Conservation (phyloP, 2,329 filamentous ascomycete genomes). For the Lasiodiplodia theobromae region DNA sequence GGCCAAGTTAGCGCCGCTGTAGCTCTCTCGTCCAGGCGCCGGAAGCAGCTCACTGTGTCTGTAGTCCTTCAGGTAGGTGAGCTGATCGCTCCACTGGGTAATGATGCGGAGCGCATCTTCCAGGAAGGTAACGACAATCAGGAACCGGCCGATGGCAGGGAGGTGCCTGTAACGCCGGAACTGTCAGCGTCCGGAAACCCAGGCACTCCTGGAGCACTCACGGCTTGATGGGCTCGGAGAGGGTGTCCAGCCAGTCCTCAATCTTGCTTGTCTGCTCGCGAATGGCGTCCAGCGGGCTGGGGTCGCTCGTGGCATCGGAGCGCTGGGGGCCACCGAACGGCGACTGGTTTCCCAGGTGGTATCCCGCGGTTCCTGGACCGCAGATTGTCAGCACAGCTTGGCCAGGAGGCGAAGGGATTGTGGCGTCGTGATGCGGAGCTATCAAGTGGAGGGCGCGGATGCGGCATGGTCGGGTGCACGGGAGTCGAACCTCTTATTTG, state of each 20-base stretch:
- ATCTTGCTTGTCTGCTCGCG: slow-evolving; percentile 97
- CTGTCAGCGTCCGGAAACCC: slow-evolving; percentile 35
- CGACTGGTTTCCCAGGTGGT: slow-evolving; percentile 79
- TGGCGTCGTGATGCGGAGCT: background rate
- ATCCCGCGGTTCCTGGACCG: slow-evolving; percentile 68
- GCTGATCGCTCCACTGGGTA: slow-evolving; percentile 96
- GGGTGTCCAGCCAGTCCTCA: slow-evolving; percentile 86
- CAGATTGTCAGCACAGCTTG: background rate
- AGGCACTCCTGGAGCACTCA: slow-evolving; percentile 59
- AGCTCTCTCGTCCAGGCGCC: slow-evolving; percentile 10
- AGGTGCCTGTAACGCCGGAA: slow-evolving; percentile 71
- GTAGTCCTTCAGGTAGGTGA: slow-evolving; percentile 91
- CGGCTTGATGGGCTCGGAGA: slow-evolving; percentile 94
- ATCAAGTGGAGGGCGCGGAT: slow-evolving; percentile 20
- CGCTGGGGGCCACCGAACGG: slow-evolving; percentile 70
- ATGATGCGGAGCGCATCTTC: slow-evolving; percentile 96
- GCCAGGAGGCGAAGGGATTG: slow-evolving; percentile 33
- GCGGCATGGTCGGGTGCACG: slow-evolving; percentile 7
- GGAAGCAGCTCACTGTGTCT: slow-evolving; percentile 75
- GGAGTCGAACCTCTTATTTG: slow-evolving; percentile 22
- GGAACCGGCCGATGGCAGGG: slow-evolving; percentile 91
- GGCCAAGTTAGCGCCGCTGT: slow-evolving; percentile 28
- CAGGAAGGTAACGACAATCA: slow-evolving; percentile 98
- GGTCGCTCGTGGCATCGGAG: slow-evolving; percentile 69
- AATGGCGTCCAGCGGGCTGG: slow-evolving; percentile 84